Evolutionary conservation across 495 filamentous ascomycete species (phyloP).

Genomic region (Tetracladium setigerum): DNA sequence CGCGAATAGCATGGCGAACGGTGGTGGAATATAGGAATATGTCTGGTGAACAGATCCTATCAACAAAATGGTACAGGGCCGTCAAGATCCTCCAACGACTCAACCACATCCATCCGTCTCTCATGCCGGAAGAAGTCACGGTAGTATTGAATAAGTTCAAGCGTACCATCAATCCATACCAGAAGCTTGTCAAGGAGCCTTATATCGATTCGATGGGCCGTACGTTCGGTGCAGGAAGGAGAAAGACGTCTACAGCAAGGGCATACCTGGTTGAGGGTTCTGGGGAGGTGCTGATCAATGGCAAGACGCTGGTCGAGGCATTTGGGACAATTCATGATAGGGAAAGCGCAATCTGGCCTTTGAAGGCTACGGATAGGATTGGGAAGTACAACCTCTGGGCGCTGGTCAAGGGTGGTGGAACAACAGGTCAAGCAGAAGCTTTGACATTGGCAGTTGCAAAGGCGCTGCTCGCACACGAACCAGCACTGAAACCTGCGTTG

Average conservation of each 20-base stretch:
- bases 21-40: constrained; percentile 65
- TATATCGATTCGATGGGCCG: constrained; percentile 66
- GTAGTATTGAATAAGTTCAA: constrained; percentile 60
- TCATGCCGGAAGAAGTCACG: constrained; percentile 64
- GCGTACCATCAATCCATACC: constrained; percentile 63
- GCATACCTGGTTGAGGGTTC: constrained; percentile 87
- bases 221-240: constrained; percentile 67
- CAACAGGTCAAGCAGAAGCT: constrained; percentile 92
- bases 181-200: constrained; percentile 45
- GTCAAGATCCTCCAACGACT: constrained; percentile 68
- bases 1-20: constrained; percentile 78
- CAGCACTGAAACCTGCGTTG: constrained; percentile 76
- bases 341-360: constrained; percentile 87
- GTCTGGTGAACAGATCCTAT: constrained; percentile 69
- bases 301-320: constrained; percentile 64
- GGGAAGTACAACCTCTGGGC: constrained; percentile 98
- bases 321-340: constrained; percentile 90
- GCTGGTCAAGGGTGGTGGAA: constrained; percentile 72
- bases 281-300: constrained; percentile 84
- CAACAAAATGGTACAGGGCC: constrained; percentile 70
- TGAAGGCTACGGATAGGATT: constrained; percentile 71
- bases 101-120: constrained; percentile 74
- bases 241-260: constrained; percentile 78
- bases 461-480: constrained; percentile 84
- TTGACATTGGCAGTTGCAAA: constrained; percentile 87